Evolutionary conservation across 352 stramenopile species (phyloP), one percentile per base, ranked within the genome.

Genomic region (Globisporangium middletonii): DNA sequence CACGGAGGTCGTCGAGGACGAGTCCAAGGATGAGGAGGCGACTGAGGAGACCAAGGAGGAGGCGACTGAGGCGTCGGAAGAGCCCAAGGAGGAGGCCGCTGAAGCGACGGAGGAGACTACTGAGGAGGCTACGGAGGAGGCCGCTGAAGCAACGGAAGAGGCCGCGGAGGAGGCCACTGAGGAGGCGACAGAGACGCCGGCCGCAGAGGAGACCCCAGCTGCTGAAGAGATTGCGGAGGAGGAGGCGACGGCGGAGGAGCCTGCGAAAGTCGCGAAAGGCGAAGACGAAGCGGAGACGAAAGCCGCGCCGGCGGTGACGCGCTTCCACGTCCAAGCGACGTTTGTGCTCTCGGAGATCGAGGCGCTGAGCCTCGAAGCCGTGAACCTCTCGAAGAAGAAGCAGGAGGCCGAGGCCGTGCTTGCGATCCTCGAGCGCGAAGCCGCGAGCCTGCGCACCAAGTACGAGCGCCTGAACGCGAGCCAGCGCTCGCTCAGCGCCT

Each of bases 391-490:
- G 45, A 88, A 87, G 68, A 73, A 86, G 64, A 94, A 94, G 66
- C 75, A 89, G 62, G 84, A 92, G 52, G 75, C 78, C 23, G 84
- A 92, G 58, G 73, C 80, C 11, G 63, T 69, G 44, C 66, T 92
- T 18, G 64, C 72, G 42, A 55, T 80, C 53, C 63, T 92, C 50
- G 84, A 94, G 60, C 81, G 79, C 26, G 84, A 94, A 63, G 79
- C 80, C 56, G 71, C 72, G 48, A 88, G 75, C 46, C 71, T 90
- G 52, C 84, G 84, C 47, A 88, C 73, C 55, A 88, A 89, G 71
- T 91, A 91, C 57, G 82, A 94, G 56, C 84, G 84, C 15, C 60
- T 94, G 58, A 89, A 83, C 63, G 77, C 82, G 33, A 91, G 73
- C 59, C 78, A 91, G 70, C 83, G 80, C 59, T 77, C 78, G 71